These are phyloP conservation scores for Phytophthora hibernalis DNA, from an alignment of 352 stramenopile species.

Conservation along the genomic window DNA sequence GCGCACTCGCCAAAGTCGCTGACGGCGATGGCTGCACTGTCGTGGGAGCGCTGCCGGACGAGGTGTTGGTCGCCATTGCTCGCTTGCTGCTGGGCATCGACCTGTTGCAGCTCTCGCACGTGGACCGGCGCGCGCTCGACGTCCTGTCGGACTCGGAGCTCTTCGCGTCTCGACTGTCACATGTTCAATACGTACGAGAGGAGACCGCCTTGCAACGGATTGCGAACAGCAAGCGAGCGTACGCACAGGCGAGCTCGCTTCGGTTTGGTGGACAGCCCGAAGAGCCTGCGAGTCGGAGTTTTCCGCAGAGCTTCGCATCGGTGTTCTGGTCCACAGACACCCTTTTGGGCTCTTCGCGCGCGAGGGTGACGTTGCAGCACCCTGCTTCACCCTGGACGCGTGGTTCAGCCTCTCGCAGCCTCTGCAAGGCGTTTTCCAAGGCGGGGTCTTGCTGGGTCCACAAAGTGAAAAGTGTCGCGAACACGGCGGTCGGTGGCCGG, in stretches of 20 bases:
- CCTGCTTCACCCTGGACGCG: slow-evolving; percentile 49
- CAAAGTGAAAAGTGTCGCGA: slow-evolving; percentile 39
- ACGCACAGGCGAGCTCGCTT: slow-evolving; percentile 22
- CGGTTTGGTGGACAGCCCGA: slow-evolving; percentile 21
- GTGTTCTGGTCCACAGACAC: slow-evolving; percentile 24
- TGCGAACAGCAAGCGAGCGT: slow-evolving; percentile 19
- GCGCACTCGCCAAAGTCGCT: slow-evolving; percentile 5
- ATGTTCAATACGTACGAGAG: slow-evolving; percentile 21
- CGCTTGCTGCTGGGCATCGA: slow-evolving; percentile 34
- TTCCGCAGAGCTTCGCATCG: slow-evolving; percentile 5
- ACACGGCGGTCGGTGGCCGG: slow-evolving; percentile 8
- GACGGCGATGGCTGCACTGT: slow-evolving; percentile 23
- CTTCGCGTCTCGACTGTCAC: slow-evolving; percentile 30
- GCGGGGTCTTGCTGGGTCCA: slow-evolving; percentile 53
- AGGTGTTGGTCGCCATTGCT: slow-evolving; percentile 31
- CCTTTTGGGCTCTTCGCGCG: slow-evolving; percentile 40
- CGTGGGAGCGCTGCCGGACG: slow-evolving; percentile 26
- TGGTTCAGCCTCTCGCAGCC: slow-evolving; percentile 59
- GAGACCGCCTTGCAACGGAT: slow-evolving; percentile 18
- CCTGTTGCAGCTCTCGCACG: slow-evolving; percentile 38
- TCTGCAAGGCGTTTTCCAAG: slow-evolving; percentile 37
- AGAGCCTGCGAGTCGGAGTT: background rate
- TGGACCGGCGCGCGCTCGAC: slow-evolving; percentile 14
- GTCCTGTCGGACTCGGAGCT: slow-evolving; percentile 22
- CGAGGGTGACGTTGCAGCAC: slow-evolving; percentile 21